A percentile compares a stretch with the other conserved stretches of the same genome.
Evolutionary conservation across 148 eudicot genomes (phyloP).

Genomic region (Rhododendron williamsianum): DNA sequence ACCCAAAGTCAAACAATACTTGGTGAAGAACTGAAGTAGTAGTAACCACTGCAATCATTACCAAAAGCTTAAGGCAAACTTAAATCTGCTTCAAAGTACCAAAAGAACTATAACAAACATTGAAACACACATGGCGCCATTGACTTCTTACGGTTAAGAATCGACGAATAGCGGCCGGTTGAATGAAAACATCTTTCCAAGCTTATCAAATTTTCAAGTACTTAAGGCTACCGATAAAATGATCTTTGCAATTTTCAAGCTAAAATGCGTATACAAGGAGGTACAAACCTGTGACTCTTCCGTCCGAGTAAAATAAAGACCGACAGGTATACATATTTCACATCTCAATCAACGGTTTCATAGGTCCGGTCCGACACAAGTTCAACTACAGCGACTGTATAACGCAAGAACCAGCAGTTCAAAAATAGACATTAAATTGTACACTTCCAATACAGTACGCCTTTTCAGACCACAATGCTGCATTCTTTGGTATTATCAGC

Average conservation of each 20-base stretch:
- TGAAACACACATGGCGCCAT: neutral
- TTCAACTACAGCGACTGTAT: neutral
- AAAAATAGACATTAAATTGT: neutral
- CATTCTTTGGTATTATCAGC: neutral
- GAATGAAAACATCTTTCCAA: neutral
- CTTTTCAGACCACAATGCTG: neutral
- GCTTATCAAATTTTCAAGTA: neutral
- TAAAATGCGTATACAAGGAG: neutral
- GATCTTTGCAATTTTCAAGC: neutral
- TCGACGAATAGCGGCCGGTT: neutral
- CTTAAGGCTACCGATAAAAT: neutral
- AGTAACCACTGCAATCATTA: neutral
- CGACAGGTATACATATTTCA: neutral
- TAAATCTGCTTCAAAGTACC: neutral
- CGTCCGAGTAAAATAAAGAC: neutral
- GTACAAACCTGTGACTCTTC: neutral
- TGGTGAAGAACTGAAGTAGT: no score
- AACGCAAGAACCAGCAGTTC: neutral
- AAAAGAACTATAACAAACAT: neutral
- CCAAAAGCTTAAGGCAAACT: neutral
- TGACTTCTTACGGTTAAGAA: neutral
- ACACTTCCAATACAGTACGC: neutral
- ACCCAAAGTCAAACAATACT: no score
- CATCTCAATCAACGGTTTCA: neutral
- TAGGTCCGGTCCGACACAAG: neutral